phyloP scores from a whole-genome alignment of 495 filamentous ascomycete genomes.

The Pyronema omphalodes region DNA sequence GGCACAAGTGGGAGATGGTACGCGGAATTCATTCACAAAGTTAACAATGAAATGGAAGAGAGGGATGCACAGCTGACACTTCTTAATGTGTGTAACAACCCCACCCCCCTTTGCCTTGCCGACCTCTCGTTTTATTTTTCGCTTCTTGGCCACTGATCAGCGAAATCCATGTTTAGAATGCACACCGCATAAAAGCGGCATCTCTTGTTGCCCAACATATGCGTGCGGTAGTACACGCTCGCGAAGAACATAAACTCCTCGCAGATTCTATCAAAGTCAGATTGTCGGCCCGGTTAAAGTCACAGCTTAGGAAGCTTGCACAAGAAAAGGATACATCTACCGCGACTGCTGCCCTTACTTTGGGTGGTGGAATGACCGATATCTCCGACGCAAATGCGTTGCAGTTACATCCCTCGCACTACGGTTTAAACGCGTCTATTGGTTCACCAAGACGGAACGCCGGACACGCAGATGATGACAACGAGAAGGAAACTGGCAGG shows the following conservation, averaged over 20 bases:
- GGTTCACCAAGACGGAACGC: conserved; percentile 18
- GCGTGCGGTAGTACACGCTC: conserved; percentile 54
- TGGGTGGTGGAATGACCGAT: conserved; percentile 37
- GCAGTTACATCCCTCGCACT: conserved; percentile 82
- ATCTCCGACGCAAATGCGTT: conserved; percentile 75
- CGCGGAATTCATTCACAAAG: conserved; percentile 56
- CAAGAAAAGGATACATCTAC: conserved; percentile 57
- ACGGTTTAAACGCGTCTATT: conserved; percentile 41
- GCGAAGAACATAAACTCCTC: conserved; percentile 64
- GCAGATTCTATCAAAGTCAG: conserved; percentile 65
- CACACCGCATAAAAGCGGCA: conserved; percentile 35
- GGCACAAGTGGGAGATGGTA: conserved; percentile 53
- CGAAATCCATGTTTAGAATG: conserved; percentile 26
- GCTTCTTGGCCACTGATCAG: neutral
- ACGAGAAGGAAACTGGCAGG: conserved; percentile 27
- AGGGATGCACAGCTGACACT: conserved; percentile 60
- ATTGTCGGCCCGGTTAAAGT: conserved; percentile 54
- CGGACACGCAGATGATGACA: conserved; percentile 9
- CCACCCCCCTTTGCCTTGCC: neutral
- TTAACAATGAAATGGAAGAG: conserved; percentile 70
- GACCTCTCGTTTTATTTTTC: conserved; percentile 9
- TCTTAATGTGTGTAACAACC: conserved; percentile 42
- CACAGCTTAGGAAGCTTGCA: conserved; percentile 55
- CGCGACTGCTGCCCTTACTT: conserved; percentile 20
- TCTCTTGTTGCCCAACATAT: conserved; percentile 35